phyloP scores from a whole-genome alignment of 768 basidiomycete species.

The Pisolithus sp. region DNA sequence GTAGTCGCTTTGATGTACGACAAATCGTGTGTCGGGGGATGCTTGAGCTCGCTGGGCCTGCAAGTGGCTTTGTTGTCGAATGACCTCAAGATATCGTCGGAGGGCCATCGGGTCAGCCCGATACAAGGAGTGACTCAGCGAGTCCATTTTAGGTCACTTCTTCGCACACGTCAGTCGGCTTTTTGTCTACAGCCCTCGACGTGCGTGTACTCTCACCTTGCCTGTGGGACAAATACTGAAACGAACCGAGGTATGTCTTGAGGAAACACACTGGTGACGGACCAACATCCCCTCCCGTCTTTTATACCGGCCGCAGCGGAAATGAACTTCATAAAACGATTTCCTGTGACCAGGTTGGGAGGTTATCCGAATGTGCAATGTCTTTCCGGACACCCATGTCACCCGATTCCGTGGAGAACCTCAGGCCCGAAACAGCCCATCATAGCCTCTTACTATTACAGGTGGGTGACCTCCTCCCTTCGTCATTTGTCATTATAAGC shows the following conservation, averaged over 20 bases:
- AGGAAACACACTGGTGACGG: constrained; percentile 7
- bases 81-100: constrained; percentile 29
- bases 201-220: constrained; percentile 12
- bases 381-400: constrained; percentile 23
- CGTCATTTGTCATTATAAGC: constrained; percentile 13
- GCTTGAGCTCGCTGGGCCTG: constrained; percentile 10
- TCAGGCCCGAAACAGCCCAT: constrained; percentile 15
- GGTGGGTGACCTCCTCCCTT: constrained; percentile 5
- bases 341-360: constrained; percentile 21
- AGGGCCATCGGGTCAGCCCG: constrained; percentile 31
- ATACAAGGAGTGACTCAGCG: constrained; percentile 30
- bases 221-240: constrained; percentile 4
- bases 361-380: constrained; percentile 14
- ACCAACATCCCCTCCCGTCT: constrained; percentile 11
- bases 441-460: constrained; percentile 21
- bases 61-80: constrained; percentile 13
- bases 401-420: constrained; percentile 26
- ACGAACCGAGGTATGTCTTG: constrained; percentile 19
- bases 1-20: constrained; percentile 37
- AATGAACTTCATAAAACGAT: constrained; percentile 25
- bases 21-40: constrained; percentile 14
- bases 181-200: constrained; percentile 12
- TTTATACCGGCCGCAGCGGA: constrained; percentile 28
- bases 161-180: constrained; percentile 17
- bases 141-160: constrained; percentile 17